These are phyloP conservation scores for Zygosaccharomyces siamensis DNA, from an alignment of 805 yeast species.

Conservation along the genomic window DNA sequence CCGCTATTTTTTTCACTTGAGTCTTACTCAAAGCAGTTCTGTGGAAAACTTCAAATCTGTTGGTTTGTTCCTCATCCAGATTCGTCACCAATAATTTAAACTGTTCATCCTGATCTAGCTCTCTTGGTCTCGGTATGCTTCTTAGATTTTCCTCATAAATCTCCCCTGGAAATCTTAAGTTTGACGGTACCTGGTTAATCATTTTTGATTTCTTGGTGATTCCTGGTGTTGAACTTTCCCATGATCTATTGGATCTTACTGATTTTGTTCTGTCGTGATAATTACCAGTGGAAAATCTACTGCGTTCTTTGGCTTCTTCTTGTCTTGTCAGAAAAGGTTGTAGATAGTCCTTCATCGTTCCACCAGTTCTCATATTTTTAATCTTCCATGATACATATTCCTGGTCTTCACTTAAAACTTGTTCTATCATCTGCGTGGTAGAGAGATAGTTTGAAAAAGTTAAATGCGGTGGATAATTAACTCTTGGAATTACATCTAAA, in stretches of 20 bases:
- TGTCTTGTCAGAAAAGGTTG: constrained; percentile 1
- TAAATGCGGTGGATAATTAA: constrained; percentile 28
- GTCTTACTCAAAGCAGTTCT: constrained; percentile 69
- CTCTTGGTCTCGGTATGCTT: constrained; percentile 22
- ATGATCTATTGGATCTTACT: neutral
- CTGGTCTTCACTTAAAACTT: constrained; percentile 33
- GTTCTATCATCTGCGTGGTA: constrained; percentile 32
- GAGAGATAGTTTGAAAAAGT: constrained; percentile 29
- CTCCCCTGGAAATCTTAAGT: constrained; percentile 27
- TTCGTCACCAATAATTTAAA: constrained; percentile 61
- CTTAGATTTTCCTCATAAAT: constrained; percentile 18
- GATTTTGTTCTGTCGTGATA: neutral
- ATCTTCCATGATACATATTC: constrained; percentile 34
- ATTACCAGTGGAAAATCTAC: constrained; percentile 1
- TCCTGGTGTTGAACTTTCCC: neutral
- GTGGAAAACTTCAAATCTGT: constrained; percentile 79
- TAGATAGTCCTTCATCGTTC: constrained; percentile 27
- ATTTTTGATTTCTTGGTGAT: constrained; percentile 5
- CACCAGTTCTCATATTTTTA: constrained; percentile 31
- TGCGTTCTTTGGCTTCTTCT: constrained; percentile 1
- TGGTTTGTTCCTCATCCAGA: constrained; percentile 78
- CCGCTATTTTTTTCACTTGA: constrained; percentile 76
- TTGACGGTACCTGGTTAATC: constrained; percentile 26
- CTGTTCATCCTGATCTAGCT: constrained; percentile 49
- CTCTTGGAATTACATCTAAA: constrained; percentile 28